Evolutionary conservation across 2,329 filamentous ascomycete genomes (phyloP).

Genomic region (Fusarium chuoi): DNA sequence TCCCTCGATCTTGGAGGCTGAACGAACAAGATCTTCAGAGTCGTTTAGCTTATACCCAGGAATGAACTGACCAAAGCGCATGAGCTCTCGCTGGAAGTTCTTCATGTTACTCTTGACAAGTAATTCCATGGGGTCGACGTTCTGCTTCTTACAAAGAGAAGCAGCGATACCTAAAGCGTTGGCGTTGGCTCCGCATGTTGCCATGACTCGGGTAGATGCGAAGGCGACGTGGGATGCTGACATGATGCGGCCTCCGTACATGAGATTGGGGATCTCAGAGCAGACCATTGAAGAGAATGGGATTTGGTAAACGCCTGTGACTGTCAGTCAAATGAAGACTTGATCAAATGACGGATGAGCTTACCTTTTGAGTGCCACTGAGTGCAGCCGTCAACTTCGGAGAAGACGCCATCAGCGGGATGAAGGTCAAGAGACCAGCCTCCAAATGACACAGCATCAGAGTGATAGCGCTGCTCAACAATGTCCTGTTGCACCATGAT

Average conservation of each 20-base stretch:
- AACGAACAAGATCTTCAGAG: not conserved
- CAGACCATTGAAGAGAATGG: constrained; percentile 13
- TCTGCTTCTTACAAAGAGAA: not conserved
- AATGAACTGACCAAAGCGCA: constrained; percentile 17
- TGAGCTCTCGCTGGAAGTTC: constrained; percentile 7
- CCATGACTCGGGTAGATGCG: constrained; percentile 18
- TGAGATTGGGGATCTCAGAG: constrained; percentile 9
- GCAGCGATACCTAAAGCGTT: constrained; percentile 14
- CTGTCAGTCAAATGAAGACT: rapidly evolving
- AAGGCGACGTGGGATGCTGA: constrained; percentile 19
- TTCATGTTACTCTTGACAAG: constrained; percentile 1
- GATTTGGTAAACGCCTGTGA: constrained; percentile 5
- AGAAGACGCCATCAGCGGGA: constrained; percentile 19
- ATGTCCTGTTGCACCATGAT: constrained; percentile 20
- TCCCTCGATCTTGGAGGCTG: not conserved
- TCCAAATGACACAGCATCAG: constrained; percentile 12
- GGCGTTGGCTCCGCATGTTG: constrained; percentile 15
- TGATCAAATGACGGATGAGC: rapidly evolving
- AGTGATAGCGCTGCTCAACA: constrained; percentile 2
- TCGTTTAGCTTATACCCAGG: constrained; percentile 19
- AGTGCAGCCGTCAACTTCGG: constrained; percentile 13
- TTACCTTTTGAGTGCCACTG: constrained; percentile 24
- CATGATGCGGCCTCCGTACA: constrained; percentile 22
- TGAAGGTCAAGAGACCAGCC: constrained; percentile 20
- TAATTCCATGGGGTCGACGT: not conserved